Conservation (phyloP, 805 yeast species). For the Wickerhamiella occidentalis region DNA sequence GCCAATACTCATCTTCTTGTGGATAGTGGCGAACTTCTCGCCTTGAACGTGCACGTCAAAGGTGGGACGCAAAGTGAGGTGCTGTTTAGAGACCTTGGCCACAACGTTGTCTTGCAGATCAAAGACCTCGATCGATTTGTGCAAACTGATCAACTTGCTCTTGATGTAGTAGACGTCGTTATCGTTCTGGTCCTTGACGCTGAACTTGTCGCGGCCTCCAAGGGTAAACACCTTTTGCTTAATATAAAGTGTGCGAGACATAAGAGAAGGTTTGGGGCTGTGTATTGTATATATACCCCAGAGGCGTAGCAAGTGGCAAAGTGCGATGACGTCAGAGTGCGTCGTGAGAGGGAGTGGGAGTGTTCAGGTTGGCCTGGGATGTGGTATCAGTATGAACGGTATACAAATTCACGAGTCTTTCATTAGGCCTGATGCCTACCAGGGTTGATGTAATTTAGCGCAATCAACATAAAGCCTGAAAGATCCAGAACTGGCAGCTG, state of each 20-base stretch:
- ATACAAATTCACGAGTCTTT: too few species aligned
- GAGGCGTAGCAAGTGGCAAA: conserved; percentile 8
- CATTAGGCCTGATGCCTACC: too few species aligned
- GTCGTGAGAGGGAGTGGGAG: too few species aligned
- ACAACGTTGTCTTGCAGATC: conserved; percentile 1
- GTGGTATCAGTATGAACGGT: too few species aligned
- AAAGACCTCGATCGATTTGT: conserved; percentile 2
- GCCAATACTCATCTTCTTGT: conserved; percentile 7
- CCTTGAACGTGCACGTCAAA: conserved; percentile 3
- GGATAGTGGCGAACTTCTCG: conserved; percentile 9
- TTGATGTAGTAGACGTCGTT: conserved; percentile 9
- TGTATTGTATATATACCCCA: not conserved
- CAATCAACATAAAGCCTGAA: too few species aligned
- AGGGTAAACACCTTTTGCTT: conserved; percentile 9
- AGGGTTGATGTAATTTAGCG: not conserved
- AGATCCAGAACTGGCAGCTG: too few species aligned
- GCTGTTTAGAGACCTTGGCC: conserved; percentile 7
- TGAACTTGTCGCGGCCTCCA: conserved; percentile 5
- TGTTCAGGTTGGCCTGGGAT: too few species aligned
- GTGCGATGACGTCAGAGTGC: conserved; percentile 3
- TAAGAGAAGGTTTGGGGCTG: not conserved
- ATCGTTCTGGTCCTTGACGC: conserved; percentile 6
- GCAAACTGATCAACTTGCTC: conserved; percentile 9
- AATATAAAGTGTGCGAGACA: conserved; percentile 9
- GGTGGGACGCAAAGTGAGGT: conserved; percentile 1